These are phyloP conservation scores for Phoma sp. DNA, from an alignment of 2,329 filamentous ascomycete species.

Conservation along the genomic window DNA sequence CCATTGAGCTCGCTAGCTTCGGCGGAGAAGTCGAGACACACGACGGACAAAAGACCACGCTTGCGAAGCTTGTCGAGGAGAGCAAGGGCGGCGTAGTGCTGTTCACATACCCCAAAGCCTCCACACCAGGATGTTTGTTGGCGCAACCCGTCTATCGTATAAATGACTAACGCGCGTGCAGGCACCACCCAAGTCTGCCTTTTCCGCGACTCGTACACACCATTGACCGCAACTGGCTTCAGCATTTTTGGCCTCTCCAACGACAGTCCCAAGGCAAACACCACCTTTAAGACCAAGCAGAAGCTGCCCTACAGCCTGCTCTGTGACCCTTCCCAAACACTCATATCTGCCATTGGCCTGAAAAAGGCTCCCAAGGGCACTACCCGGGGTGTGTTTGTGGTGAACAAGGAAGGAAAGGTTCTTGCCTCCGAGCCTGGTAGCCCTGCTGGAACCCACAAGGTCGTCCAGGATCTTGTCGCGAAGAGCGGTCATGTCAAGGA, in stretches of 20 bases:
- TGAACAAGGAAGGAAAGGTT: slow-evolving; percentile 82
- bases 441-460: slow-evolving; percentile 77
- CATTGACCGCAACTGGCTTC: slow-evolving; percentile 78
- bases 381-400: slow-evolving; percentile 83
- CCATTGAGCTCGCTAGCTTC: slow-evolving; percentile 60
- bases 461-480: slow-evolving; percentile 70
- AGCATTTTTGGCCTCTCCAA: slow-evolving; percentile 88
- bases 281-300: slow-evolving; percentile 89
- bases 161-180: slow-evolving; percentile 48
- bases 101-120: slow-evolving; percentile 95
- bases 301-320: slow-evolving; percentile 86
- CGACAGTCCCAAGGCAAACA: slow-evolving; percentile 90
- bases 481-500: slow-evolving; percentile 32
- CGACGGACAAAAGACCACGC: slow-evolving; percentile 77
- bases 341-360: slow-evolving; percentile 87
- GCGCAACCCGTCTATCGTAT: not conserved
- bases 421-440: slow-evolving; percentile 76
- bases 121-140: slow-evolving; percentile 87
- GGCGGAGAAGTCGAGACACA: slow-evolving; percentile 80
- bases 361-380: slow-evolving; percentile 85
- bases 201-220: slow-evolving; percentile 84
- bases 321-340: slow-evolving; percentile 75
- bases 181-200: slow-evolving; percentile 92
- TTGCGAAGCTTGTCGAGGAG: slow-evolving; percentile 80
- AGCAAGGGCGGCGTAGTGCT: slow-evolving; percentile 87